Evolutionary conservation across 352 stramenopile genomes (phyloP).

Genomic region (Pythium utonaiense): DNA sequence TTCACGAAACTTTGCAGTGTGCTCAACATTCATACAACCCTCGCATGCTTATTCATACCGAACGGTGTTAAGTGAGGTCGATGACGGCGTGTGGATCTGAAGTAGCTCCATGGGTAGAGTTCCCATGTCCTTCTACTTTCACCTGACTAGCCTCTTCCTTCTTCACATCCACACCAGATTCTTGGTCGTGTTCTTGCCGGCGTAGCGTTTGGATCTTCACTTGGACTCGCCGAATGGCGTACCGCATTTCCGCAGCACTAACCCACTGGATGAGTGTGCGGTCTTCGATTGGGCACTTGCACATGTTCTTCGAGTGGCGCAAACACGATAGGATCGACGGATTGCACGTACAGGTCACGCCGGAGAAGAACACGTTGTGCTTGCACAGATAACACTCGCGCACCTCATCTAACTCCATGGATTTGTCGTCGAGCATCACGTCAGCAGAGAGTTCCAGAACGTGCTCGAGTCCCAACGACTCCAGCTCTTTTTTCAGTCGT

Average conservation of each 20-base stretch:
- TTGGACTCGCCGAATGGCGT: conserved; percentile 67
- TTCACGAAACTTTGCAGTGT: too few relatives aligned
- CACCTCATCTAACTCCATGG: conserved; percentile 69
- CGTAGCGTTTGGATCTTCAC: conserved; percentile 45
- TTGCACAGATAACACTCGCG: conserved; percentile 67
- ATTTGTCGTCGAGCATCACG: conserved; percentile 68
- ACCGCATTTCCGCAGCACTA: conserved; percentile 50
- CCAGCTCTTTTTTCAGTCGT: conserved; percentile 50
- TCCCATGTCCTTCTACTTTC: background rate
- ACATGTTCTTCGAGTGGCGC: conserved; percentile 64
- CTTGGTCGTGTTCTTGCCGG: conserved; percentile 5
- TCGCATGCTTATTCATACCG: background rate
- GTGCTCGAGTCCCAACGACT: conserved; percentile 37
- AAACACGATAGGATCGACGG: conserved; percentile 56
- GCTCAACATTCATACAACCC: background rate
- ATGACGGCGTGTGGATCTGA: conserved; percentile 8
- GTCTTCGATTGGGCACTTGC: conserved; percentile 46
- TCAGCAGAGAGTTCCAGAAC: conserved; percentile 60
- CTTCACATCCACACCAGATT: background rate
- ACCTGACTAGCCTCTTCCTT: background rate
- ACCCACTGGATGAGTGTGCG: conserved; percentile 71
- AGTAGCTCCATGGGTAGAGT: background rate
- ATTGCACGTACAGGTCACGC: conserved; percentile 65
- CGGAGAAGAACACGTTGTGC: conserved; percentile 82
- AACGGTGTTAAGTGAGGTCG: conserved; percentile 10